Evolutionary conservation across 495 filamentous ascomycete species (phyloP), one percentile per base, ranked within the genome.

Genomic region (Lindgomyces ingoldianus): DNA sequence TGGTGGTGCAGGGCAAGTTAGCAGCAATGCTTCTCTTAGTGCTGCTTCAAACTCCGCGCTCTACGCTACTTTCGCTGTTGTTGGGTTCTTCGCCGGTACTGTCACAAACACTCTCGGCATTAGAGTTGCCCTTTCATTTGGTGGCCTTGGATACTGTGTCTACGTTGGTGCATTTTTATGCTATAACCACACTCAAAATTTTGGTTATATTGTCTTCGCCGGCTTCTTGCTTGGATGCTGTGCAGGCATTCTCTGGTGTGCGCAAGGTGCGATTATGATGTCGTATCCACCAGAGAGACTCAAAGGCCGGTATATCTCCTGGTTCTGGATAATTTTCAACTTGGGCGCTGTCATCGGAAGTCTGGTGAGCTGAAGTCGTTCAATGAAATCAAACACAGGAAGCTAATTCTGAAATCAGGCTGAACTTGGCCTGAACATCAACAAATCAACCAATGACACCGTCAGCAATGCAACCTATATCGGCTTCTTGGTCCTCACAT

Each of bases 291-390:
- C 81, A 39, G 92, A 96, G 72, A 76, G 82, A 16, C 78, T 84
- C 53, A 96, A 96, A 78, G 93, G 93, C 45, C 84, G 88, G 39
- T 97, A 89, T 71, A 96, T 96, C 72, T 88, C 89, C 39, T 83
- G 85, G 74, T 96, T 97, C 75, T 97, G 93, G 93, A 84, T 89
- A 47, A 96, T 97, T 68, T 97, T 96, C 81, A 97, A 97, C 75
- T 74, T 91, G 33, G 93, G 93, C 63, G 93, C 85, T 70, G 92
- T 96, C 56, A 90, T 96, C 77, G 92, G 92, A 29, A 86, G 86
- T 60, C 79, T 95, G 76, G 86, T 87, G 75, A 73, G 81, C 46
- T 49, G n/a, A 25, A 49, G 46, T 25, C 22, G 18, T 49, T 24
- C 18, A 49, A 21, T 14, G 24, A 49, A 49, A 24, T 25, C 14